These are phyloP conservation scores for Hemileia vastatrix DNA, from an alignment of 1,284 basidiomycete genomes.

Conservation along the genomic window DNA sequence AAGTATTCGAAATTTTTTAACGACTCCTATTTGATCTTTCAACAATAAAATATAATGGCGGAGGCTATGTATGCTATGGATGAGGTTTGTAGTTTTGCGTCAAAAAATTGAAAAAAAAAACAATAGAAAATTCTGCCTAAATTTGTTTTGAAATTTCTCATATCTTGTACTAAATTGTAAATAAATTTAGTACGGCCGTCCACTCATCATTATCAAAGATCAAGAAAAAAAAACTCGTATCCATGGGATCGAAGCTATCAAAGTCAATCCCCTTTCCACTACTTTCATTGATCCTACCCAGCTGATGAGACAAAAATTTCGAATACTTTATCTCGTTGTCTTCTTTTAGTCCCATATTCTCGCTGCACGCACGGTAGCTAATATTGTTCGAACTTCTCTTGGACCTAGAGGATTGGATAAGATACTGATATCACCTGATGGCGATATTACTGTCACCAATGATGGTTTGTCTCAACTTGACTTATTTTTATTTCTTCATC, in stretches of 20 bases:
- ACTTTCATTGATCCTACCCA: not conserved
- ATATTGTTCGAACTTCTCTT: conserved; percentile 88
- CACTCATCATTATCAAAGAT: conserved; percentile 73
- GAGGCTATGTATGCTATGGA: conserved; percentile 78
- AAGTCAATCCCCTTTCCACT: conserved; percentile 51
- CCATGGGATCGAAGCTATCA: conserved; percentile 92
- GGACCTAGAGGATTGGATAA: conserved; percentile 96
- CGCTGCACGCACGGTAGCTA: conserved; percentile 80
- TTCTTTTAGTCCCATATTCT: conserved; percentile 73
- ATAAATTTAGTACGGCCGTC: conserved; percentile 67
- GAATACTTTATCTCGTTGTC: no score
- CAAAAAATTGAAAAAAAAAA: no score
- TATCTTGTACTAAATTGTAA: conserved; percentile 4
- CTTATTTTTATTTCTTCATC: conserved; percentile 59
- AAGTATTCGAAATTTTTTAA: no score
- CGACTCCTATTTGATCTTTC: no score
- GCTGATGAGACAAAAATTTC: no score
- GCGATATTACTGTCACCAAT: conserved; percentile 97
- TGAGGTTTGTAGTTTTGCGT: conserved; percentile 53
- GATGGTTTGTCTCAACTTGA: conserved; percentile 59
- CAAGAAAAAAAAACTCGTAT: conserved; percentile 88
- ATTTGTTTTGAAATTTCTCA: conserved; percentile 5
- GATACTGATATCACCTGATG: conserved; percentile 95
- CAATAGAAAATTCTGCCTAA: not conserved
- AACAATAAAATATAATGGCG: no score